phyloP scores from a whole-genome alignment of 345 rosid genomes.

The Eucalyptus cladocalyx region DNA sequence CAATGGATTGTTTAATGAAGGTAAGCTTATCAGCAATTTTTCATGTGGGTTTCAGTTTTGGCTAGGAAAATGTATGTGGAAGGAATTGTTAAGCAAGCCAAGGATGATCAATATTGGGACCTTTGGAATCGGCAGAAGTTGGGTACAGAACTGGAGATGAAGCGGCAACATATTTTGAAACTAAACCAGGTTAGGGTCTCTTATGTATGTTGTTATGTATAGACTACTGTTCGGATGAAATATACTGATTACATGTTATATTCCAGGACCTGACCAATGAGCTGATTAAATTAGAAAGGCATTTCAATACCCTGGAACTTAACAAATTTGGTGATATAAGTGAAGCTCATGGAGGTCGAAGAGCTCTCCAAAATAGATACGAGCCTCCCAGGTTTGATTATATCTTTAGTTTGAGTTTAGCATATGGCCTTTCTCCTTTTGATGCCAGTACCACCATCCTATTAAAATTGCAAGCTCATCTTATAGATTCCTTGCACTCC shows the following conservation, averaged over 20 bases:
- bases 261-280: constrained; percentile 77
- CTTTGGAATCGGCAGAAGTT: constrained; percentile 85
- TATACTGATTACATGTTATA: not conserved
- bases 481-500: not conserved
- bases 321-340: constrained; percentile 55
- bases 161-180: constrained; percentile 45
- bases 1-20: not conserved
- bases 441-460: not conserved
- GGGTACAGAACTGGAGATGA: constrained; percentile 78
- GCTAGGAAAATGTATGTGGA: constrained; percentile 69
- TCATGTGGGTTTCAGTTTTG: constrained; percentile 46
- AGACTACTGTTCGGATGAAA: not conserved
- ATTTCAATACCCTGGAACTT: constrained; percentile 79
- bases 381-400: constrained; percentile 55
- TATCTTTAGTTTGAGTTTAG: not conserved
- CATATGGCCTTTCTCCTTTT: not conserved
- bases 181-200: constrained; percentile 43
- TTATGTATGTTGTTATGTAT: not conserved
- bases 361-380: constrained; percentile 33
- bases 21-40: not conserved
- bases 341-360: constrained; percentile 28
- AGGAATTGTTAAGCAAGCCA: constrained; percentile 79
- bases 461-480: not conserved
- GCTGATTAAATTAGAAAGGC: constrained; percentile 79
- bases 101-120: constrained; percentile 72